Conservation (phyloP, 768 basidiomycete species). For the Suillus tomentosus region DNA sequence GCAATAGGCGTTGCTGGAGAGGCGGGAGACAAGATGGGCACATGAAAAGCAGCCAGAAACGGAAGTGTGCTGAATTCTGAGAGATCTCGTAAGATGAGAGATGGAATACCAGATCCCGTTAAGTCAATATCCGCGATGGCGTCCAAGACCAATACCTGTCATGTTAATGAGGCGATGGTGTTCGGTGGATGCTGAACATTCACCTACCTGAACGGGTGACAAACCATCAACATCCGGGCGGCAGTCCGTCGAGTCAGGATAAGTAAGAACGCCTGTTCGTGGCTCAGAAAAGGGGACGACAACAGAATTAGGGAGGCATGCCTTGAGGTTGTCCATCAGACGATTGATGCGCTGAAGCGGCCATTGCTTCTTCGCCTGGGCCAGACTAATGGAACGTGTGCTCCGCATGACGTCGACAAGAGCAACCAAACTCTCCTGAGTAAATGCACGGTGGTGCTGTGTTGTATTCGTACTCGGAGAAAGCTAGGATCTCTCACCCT, state of each 20-base stretch:
- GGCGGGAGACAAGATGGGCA: conserved; percentile 9
- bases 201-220: conserved; percentile 72
- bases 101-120: conserved; percentile 58
- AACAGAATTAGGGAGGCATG: conserved; percentile 23
- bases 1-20: conserved; percentile 16
- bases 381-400: conserved; percentile 52
- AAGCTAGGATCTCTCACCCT: conserved; percentile 21
- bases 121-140: conserved; percentile 70
- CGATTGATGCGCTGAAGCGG: conserved; percentile 59
- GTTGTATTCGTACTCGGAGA: conserved; percentile 19
- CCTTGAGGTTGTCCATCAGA: conserved; percentile 80
- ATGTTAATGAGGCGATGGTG: conserved; percentile 17
- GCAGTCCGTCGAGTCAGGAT: conserved; percentile 82
- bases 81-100: conserved; percentile 78
- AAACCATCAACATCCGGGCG: conserved; percentile 84
- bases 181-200: neutral
- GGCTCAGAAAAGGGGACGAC: neutral
- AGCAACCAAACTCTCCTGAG: conserved; percentile 83
- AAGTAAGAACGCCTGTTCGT: conserved; percentile 68
- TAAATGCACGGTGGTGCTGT: conserved; percentile 18
- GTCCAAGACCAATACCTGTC: conserved; percentile 69
- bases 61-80: conserved; percentile 87
- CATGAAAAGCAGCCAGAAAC: conserved; percentile 77
- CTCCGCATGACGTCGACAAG: conserved; percentile 73
- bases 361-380: conserved; percentile 60